These are phyloP conservation scores for Moricandia moricandioides DNA, from an alignment of 345 rosid genomes.

Conservation along the genomic window DNA sequence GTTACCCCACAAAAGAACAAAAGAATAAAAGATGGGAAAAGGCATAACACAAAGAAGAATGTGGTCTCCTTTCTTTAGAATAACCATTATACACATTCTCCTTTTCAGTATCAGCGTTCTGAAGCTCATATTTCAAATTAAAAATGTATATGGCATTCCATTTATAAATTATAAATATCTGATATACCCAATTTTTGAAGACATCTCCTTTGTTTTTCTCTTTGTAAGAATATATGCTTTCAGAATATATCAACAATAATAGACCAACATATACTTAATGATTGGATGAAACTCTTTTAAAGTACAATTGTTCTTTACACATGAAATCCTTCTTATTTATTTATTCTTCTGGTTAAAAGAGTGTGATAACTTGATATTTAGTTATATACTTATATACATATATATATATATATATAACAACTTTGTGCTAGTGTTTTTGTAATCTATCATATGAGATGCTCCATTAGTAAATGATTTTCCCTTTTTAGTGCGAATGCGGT, in stretches of 20 bases:
- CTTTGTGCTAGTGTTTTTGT: not conserved
- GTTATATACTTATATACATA: not conserved
- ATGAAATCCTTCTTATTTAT: not conserved
- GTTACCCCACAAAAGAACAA: no score
- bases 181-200: conserved; percentile 12
- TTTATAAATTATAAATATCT: conserved; percentile 1
- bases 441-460: not conserved
- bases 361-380: not conserved
- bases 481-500: not conserved
- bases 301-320: conserved; percentile 29
- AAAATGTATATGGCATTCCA: not conserved
- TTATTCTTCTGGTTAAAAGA: not conserved
- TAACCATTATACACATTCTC: conserved; percentile 22
- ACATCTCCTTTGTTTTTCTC: conserved; percentile 13
- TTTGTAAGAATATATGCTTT: conserved; percentile 24
- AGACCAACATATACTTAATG: not conserved
- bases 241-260: conserved; percentile 22
- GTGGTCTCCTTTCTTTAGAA: conserved; percentile 30
- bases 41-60: conserved; percentile 30
- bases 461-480: not conserved
- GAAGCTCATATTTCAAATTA: not conserved
- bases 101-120: conserved; percentile 1
- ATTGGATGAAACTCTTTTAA: conserved; percentile 23
- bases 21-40: no score
- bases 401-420: not conserved